Percentiles rank a stretch among this genome's conserved stretches.
Evolutionary conservation across 306 rosid species (phyloP).

Genomic region (Vigna nakashimae): DNA sequence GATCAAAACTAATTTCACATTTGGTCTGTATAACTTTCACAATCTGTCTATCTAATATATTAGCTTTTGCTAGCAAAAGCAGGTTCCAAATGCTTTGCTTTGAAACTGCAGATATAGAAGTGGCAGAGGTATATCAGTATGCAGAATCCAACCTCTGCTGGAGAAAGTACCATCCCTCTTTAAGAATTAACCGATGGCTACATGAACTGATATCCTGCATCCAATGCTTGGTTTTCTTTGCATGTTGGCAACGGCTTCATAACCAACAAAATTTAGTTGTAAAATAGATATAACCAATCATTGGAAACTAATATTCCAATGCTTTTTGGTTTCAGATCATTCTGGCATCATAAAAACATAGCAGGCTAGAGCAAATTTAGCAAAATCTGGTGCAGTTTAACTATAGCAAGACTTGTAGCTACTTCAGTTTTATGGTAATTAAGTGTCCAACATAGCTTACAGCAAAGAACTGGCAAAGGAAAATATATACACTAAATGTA

Average conservation of each 20-base stretch:
- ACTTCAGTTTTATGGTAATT: background rate
- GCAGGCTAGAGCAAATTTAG: background rate
- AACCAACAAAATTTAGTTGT: background rate
- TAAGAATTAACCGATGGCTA: too few relatives aligned
- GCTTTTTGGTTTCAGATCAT: background rate
- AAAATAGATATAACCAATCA: background rate
- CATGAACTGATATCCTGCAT: too few relatives aligned
- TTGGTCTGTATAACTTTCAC: background rate
- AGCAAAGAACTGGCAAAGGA: too few relatives aligned
- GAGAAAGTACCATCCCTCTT: constrained; percentile 24
- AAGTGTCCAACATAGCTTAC: background rate
- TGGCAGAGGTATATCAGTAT: background rate
- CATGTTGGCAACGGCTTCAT: background rate
- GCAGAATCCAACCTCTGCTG: constrained; percentile 3
- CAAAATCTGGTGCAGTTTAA: background rate
- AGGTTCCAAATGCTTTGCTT: background rate
- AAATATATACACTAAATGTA: too few relatives aligned
- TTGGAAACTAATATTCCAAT: constrained; percentile 1
- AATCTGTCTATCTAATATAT: background rate
- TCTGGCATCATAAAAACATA: background rate
- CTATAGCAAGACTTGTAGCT: background rate
- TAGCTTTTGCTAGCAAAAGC: constrained; percentile 4
- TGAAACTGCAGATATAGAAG: background rate
- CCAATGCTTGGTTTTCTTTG: background rate
- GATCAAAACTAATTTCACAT: background rate